phyloP scores from a whole-genome alignment of 164 flowering plant species.

The Taxillus chinensis region DNA sequence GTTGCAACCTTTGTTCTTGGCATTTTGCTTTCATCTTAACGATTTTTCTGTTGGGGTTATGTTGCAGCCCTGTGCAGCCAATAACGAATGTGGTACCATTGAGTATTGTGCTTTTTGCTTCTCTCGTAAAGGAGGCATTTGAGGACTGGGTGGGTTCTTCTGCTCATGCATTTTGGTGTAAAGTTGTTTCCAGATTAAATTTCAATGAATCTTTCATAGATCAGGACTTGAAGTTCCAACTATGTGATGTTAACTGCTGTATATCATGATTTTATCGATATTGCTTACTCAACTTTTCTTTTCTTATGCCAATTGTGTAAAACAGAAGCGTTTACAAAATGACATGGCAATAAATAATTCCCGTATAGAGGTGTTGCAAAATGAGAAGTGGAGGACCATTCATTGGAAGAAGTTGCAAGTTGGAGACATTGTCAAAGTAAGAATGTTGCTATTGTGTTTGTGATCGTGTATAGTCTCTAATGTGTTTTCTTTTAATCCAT shows the following conservation, averaged over 20 bases:
- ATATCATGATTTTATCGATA: neutral
- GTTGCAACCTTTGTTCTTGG: too few species aligned
- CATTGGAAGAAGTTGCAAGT: slow-evolving; percentile 93
- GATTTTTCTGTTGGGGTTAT: neutral
- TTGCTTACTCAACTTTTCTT: neutral
- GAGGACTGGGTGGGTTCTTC: slow-evolving; percentile 92
- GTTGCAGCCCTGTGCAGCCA: slow-evolving; percentile 88
- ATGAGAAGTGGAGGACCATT: slow-evolving; percentile 55
- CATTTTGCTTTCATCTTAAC: too few species aligned
- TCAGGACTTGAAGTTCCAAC: neutral
- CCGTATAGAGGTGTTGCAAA: slow-evolving; percentile 64
- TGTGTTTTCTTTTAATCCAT: slow-evolving; percentile 2
- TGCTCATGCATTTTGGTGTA: neutral
- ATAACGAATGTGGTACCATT: slow-evolving; percentile 83
- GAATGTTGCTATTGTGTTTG: slow-evolving; percentile 11
- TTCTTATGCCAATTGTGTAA: slow-evolving; percentile 7
- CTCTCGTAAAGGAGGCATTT: slow-evolving; percentile 93
- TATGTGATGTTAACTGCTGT: neutral
- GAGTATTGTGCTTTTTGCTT: slow-evolving; percentile 73
- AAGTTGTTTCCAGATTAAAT: neutral
- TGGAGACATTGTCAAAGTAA: slow-evolving; percentile 86
- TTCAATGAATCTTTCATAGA: neutral
- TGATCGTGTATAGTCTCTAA: too few species aligned
- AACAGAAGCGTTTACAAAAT: slow-evolving; percentile 87
- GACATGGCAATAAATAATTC: slow-evolving; percentile 71